Base-by-base conservation (phyloP, 257 asterid species). In the Henckelia pumila region DNA sequence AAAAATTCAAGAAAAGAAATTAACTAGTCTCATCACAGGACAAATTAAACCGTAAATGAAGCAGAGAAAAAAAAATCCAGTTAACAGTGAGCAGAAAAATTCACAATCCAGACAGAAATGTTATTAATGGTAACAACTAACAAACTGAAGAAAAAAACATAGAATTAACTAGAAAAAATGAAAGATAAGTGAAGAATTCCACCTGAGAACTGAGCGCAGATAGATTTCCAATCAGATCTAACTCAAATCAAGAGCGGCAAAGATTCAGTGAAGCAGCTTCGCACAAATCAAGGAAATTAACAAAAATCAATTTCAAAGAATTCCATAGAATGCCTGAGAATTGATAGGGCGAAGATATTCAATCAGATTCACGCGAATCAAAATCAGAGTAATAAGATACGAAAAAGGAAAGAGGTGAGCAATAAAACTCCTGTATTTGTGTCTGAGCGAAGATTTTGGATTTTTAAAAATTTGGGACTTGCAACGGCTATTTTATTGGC, bases 401-500 rank as follows among this genome's bases (percentile, higher is more conserved):
- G 49, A 67, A 53, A 62, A 59, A 64, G 33, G 60, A 58, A 60
- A 26, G 21, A 26, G 60, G 61, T 19, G 49, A 59, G 49, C 69
- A 49, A 5, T 52, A 53, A 21, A 9, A 9, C 30, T 32, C 0
- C 20, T 62, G 9, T 59, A 32, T 53, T 33, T 71, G 75, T 70
- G 75, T 71, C 70, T 55, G 64, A 59, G 66, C 16, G 58, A 23
- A 23, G 59, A 70, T 72, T 76, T 47, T 44, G 59, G 57, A 75
- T 13, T 69, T 76, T 44, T 3, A 13, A 44, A 78, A 82, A 85
- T 57, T 75, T 70, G 14, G 79, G 73, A 76, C 32, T 40, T 23
- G 29, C 75, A 85, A 85, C 91, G 91, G 91, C 88, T 85, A 85
- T 82, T 80, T 32, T 69, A 67, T 69, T 53, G 17, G 80, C 75